Evolutionary conservation across 2,329 filamentous ascomycete species (phyloP).

Genomic region (Venturia effusa): DNA sequence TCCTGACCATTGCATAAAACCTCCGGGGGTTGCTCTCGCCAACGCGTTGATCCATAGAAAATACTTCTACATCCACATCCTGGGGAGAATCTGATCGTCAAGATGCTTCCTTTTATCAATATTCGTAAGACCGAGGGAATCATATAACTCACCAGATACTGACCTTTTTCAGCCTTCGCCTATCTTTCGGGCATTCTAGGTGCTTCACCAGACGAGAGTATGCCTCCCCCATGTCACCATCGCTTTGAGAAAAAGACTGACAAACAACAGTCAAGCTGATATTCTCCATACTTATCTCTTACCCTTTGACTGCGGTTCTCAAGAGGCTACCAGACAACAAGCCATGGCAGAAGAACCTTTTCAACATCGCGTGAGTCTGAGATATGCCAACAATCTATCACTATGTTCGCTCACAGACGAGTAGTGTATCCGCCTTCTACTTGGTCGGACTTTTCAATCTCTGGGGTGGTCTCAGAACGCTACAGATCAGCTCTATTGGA

Average conservation of each 20-base stretch:
- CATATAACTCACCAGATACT: background rate
- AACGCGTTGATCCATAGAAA: background rate
- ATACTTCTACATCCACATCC: background rate
- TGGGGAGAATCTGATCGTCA: background rate
- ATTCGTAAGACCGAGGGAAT: background rate
- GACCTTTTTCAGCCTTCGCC: constrained; percentile 42
- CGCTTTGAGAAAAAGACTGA: constrained; percentile 12
- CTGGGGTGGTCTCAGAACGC: constrained; percentile 71
- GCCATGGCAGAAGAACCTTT: constrained; percentile 77
- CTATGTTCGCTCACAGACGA: constrained; percentile 12
- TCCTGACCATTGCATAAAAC: background rate
- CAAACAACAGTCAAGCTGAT: constrained; percentile 77
- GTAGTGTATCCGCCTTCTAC: constrained; percentile 74
- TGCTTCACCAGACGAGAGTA: constrained; percentile 55
- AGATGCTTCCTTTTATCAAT: constrained; percentile 6
- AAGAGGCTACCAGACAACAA: constrained; percentile 82
- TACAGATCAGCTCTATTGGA: constrained; percentile 67
- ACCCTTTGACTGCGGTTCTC: constrained; percentile 75
- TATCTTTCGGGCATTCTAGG: constrained; percentile 47
- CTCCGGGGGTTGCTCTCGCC: background rate
- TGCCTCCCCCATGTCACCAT: constrained; percentile 15
- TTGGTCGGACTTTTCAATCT: constrained; percentile 87
- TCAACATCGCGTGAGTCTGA: constrained; percentile 58
- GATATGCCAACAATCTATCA: background rate
- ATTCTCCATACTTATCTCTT: constrained; percentile 80